Percentiles rank a stretch among this genome's conserved stretches.
Conservation (phyloP, 2,329 filamentous ascomycete genomes). For the Daldinia eschscholtzii region DNA sequence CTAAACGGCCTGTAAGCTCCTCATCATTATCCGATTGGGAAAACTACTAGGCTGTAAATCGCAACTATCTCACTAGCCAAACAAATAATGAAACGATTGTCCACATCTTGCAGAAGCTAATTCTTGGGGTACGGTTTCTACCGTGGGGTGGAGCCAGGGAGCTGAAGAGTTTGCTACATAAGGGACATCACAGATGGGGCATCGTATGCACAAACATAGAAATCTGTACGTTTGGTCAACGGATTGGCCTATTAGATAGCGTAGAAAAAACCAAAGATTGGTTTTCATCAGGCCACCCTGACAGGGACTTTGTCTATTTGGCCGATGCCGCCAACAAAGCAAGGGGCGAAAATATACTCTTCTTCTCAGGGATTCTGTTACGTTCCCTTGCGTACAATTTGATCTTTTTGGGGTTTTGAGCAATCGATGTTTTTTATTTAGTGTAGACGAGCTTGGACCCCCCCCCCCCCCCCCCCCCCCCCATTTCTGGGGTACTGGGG, state of each 20-base stretch:
- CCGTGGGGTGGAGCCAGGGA: neutral
- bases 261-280: conserved; percentile 1
- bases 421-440: conserved; percentile 1
- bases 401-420: neutral
- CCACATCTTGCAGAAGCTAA: neutral
- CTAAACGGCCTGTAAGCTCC: neutral
- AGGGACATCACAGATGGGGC: conserved; percentile 8
- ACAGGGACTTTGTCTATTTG: conserved; percentile 3
- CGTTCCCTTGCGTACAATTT: neutral
- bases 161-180: conserved; percentile 10
- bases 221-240: conserved; percentile 22
- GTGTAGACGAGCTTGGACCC: neutral
- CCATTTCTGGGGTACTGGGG: conserved; percentile 7
- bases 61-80: neutral
- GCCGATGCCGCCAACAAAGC: conserved; percentile 21
- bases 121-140: conserved; percentile 9
- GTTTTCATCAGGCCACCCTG: conserved; percentile 18
- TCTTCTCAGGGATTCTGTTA: neutral
- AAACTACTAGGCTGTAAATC: neutral
- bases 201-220: conserved; percentile 19
- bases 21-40: neutral
- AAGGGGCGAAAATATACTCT: neutral
- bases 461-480: neutral
- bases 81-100: neutral
- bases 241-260: conserved; percentile 17